phyloP scores from a whole-genome alignment of 129 eudicot species.

The Apium graveolens region DNA sequence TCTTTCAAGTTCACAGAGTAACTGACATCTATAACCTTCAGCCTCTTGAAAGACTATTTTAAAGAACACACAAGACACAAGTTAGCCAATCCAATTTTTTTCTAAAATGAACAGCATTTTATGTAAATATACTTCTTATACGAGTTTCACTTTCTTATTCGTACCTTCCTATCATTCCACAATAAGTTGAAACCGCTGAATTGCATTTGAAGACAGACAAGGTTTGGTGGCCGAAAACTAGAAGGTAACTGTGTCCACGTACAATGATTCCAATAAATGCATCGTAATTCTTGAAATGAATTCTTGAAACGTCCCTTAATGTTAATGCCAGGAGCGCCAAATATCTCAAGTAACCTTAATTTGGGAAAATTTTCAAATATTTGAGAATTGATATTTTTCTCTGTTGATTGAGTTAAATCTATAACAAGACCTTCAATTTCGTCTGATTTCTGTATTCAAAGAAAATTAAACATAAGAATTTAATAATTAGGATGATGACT shows the following conservation, averaged over 20 bases:
- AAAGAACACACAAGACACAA: too few relatives aligned
- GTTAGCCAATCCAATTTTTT: too few relatives aligned
- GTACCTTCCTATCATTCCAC: background rate
- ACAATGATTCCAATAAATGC: background rate
- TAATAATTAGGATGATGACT: too few relatives aligned
- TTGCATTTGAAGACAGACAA: too few relatives aligned
- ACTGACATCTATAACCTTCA: background rate
- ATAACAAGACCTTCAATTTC: background rate
- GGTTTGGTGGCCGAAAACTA: background rate
- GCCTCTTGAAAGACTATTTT: background rate
- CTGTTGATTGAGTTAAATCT: background rate
- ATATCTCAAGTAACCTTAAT: background rate
- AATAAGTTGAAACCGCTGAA: background rate
- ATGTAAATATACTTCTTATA: too few relatives aligned
- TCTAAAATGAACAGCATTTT: too few relatives aligned
- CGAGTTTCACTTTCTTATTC: too few relatives aligned
- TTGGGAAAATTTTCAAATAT: slow-evolving; percentile 4
- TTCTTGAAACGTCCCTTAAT: background rate
- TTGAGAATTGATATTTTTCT: background rate
- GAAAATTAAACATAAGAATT: too few relatives aligned
- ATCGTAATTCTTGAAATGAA: background rate
- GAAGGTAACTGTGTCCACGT: background rate
- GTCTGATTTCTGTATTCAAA: background rate
- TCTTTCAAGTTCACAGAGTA: background rate
- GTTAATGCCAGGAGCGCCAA: background rate